Evolutionary conservation across 768 basidiomycete species (phyloP).

Genomic region (Galerina marginata): DNA sequence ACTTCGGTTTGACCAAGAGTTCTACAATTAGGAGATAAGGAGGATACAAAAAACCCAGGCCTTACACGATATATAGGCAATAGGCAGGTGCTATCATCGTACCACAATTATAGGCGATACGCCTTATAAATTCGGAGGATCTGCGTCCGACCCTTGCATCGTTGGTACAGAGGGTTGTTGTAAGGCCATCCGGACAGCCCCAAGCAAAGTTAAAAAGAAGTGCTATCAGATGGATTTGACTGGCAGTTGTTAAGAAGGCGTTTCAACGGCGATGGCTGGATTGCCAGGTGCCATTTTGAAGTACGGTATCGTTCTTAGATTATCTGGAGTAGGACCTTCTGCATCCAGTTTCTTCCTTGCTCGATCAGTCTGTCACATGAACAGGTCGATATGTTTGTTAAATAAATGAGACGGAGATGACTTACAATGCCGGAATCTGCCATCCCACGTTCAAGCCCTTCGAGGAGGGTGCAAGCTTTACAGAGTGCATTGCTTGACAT

Average conservation of each 20-base stretch:
- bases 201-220: neutral
- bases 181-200: neutral
- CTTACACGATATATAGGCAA: neutral
- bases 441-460: conserved; percentile 89
- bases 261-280: conserved; percentile 47
- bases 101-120: neutral
- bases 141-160: neutral
- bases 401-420: conserved; percentile 22
- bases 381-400: conserved; percentile 11
- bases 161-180: no score
- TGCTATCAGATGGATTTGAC: neutral
- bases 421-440: conserved; percentile 66
- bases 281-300: conserved; percentile 56
- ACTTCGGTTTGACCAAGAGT: no score
- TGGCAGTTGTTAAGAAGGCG: conserved; percentile 31
- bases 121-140: neutral
- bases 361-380: conserved; percentile 61
- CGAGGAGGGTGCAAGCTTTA: conserved; percentile 89
- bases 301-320: conserved; percentile 77
- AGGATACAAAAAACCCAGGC: no score
- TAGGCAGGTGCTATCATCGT: neutral
- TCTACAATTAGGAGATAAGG: no score
- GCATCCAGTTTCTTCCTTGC: conserved; percentile 66
- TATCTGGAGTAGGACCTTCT: conserved; percentile 64
- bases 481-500: conserved; percentile 98